These are phyloP conservation scores for Epichloe amarillans DNA, from an alignment of 2,329 filamentous ascomycete genomes.

Conservation along the genomic window DNA sequence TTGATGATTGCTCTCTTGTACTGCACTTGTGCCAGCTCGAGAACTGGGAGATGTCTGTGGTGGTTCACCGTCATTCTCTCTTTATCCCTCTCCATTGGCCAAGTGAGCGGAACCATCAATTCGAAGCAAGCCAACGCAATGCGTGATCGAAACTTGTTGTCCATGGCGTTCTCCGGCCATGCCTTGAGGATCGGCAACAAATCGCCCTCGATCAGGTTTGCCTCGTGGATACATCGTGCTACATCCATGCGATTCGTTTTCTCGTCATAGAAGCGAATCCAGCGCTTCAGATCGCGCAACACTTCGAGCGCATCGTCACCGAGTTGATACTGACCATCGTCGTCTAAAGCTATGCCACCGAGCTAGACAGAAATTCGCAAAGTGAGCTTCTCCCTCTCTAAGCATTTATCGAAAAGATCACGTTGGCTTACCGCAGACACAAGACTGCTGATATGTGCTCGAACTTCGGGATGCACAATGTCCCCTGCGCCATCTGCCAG, in stretches of 20 bases:
- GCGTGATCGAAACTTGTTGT: constrained; percentile 64
- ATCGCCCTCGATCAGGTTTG: constrained; percentile 83
- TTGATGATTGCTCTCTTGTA: constrained; percentile 88
- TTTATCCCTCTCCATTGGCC: constrained; percentile 72
- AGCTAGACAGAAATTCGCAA: constrained; percentile 38
- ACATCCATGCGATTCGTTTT: constrained; percentile 91
- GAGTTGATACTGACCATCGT: constrained; percentile 72
- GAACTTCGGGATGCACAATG: constrained; percentile 79
- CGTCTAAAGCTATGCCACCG: constrained; percentile 66
- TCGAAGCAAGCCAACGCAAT: constrained; percentile 79
- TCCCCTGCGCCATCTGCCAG: constrained; percentile 36
- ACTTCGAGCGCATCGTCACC: constrained; percentile 90
- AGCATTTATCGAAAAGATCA: constrained; percentile 5
- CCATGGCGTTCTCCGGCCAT: constrained; percentile 61
- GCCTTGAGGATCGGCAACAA: constrained; percentile 75
- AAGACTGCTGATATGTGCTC: constrained; percentile 85
- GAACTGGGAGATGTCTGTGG: constrained; percentile 77
- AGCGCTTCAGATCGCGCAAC: constrained; percentile 84
- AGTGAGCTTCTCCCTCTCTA: neutral
- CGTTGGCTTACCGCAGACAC: constrained; percentile 66
- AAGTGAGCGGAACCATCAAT: constrained; percentile 82
- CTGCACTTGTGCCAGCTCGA: constrained; percentile 73
- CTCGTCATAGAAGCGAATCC: constrained; percentile 89
- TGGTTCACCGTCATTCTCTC: constrained; percentile 85
- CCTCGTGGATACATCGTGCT: constrained; percentile 79